These are phyloP conservation scores for Radiomyces spectabilis DNA, from an alignment of 192 early-diverging fungal genomes.

Conservation along the genomic window DNA sequence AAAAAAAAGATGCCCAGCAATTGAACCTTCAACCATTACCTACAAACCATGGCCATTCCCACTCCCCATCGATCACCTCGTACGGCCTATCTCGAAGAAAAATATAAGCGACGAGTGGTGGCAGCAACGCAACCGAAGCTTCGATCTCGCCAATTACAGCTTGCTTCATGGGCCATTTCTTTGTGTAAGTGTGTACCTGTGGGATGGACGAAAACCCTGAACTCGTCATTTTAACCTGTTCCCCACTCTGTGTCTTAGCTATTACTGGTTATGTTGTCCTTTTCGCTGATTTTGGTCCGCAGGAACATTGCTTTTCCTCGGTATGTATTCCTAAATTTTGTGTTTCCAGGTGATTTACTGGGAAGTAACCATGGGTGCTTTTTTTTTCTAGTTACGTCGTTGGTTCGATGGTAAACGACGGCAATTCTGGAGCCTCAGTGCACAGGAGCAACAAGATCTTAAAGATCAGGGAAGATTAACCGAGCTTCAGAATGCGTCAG, in stretches of 20 bases:
- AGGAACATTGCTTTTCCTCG: constrained; percentile 18
- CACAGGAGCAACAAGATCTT: constrained; percentile 12
- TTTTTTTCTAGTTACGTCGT: constrained; percentile 5
- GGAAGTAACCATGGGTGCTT: neutral
- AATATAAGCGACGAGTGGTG: neutral
- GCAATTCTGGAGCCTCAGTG: constrained; percentile 13
- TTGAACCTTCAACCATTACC: no score
- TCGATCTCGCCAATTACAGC: neutral
- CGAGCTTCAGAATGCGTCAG: no score
- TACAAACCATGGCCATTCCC: no score
- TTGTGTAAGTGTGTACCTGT: neutral
- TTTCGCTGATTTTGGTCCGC: constrained; percentile 12
- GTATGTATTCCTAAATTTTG: neutral
- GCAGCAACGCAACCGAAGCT: neutral
- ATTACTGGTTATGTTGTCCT: constrained; percentile 7
- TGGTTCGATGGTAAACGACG: constrained; percentile 15
- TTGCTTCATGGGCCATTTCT: constrained; percentile 1
- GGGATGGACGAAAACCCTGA: no score
- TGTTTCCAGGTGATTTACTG: neutral
- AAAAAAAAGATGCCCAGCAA: no score
- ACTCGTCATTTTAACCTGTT: neutral
- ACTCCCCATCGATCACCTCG: no score
- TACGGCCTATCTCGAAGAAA: no score
- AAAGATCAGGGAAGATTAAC: constrained; percentile 19
- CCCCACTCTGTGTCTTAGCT: neutral